A percentile compares a stretch with the other conserved stretches of the same genome.
Conservation (phyloP, 495 filamentous ascomycete genomes). For the Penicillium salamii region DNA sequence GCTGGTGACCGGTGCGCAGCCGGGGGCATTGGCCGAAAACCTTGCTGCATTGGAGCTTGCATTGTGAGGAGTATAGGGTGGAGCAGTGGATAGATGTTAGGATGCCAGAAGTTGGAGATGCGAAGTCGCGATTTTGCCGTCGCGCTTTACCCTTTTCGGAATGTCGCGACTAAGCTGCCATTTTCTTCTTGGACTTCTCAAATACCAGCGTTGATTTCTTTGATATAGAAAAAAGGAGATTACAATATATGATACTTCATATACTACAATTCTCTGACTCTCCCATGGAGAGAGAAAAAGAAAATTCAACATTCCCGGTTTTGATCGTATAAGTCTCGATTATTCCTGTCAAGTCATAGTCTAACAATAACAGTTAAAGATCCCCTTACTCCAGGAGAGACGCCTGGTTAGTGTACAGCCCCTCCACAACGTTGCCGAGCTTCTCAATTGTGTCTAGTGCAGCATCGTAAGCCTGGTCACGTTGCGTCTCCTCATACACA, state of each 20-base stretch:
- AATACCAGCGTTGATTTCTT: too few species aligned
- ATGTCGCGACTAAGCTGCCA: too few species aligned
- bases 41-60: slow-evolving; percentile 45
- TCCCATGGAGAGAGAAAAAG: too few species aligned
- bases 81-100: slow-evolving; percentile 11
- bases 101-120: slow-evolving; percentile 21
- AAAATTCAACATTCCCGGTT: neutral
- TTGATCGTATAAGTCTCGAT: slow-evolving; percentile 14
- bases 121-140: slow-evolving; percentile 42
- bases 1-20: slow-evolving; percentile 45
- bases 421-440: slow-evolving; percentile 95
- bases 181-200: too few species aligned
- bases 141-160: slow-evolving; percentile 42
- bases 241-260: too few species aligned
- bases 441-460: slow-evolving; percentile 95
- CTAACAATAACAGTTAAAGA: slow-evolving; percentile 19
- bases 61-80: slow-evolving; percentile 24
- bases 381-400: slow-evolving; percentile 78
- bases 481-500: slow-evolving; percentile 90
- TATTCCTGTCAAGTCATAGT: slow-evolving; percentile 18
- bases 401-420: slow-evolving; percentile 95
- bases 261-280: too few species aligned
- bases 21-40: slow-evolving; percentile 44
- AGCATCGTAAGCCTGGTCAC: slow-evolving; percentile 91
- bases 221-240: too few species aligned